A percentile compares a stretch with the other conserved stretches of the same genome.
phyloP scores from a whole-genome alignment of 352 stramenopile genomes.

The Phytophthora pseudosyringae region DNA sequence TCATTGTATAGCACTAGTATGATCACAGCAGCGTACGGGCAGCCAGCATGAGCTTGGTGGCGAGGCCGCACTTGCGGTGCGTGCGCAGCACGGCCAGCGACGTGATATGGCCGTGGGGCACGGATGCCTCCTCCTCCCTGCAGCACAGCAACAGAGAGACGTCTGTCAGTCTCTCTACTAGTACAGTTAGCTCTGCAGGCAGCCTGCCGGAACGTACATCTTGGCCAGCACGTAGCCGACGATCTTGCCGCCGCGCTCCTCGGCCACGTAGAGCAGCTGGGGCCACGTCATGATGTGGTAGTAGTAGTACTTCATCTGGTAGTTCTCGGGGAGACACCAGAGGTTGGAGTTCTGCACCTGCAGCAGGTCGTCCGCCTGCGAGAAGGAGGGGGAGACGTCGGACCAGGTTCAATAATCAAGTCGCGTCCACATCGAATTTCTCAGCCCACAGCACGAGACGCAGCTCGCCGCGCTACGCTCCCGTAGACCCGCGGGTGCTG shows the following conservation, averaged over 20 bases:
- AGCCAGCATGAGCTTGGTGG: constrained; percentile 98
- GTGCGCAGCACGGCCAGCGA: constrained; percentile 97
- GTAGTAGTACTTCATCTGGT: constrained; percentile 99
- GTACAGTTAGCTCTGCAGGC: background rate
- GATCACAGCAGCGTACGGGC: constrained; percentile 61
- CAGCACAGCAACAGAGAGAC: constrained; percentile 3
- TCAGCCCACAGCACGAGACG: background rate
- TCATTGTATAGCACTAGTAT: background rate
- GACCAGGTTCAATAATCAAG: constrained; percentile 5
- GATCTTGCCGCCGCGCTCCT: constrained; percentile 98
- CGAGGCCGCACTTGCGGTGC: constrained; percentile 97
- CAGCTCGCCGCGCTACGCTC: background rate
- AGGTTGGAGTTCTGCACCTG: constrained; percentile 99
- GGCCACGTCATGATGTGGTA: constrained; percentile 99
- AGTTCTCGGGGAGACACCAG: constrained; percentile 99
- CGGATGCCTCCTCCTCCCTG: constrained; percentile 83
- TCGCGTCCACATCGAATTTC: background rate
- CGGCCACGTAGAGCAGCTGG: constrained; percentile 98
- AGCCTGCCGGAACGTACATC: constrained; percentile 85
- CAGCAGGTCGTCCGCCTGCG: constrained; percentile 94
- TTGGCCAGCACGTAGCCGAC: constrained; percentile 99
- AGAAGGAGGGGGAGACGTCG: constrained; percentile 5
- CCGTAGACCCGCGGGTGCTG: background rate
- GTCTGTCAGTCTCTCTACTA: constrained; percentile 1
- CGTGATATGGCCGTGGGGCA: constrained; percentile 99